Evolutionary conservation across 805 yeast genomes (phyloP), one percentile per base, ranked within the genome.

Genomic region (Metschnikowia chrysomelidarum): DNA sequence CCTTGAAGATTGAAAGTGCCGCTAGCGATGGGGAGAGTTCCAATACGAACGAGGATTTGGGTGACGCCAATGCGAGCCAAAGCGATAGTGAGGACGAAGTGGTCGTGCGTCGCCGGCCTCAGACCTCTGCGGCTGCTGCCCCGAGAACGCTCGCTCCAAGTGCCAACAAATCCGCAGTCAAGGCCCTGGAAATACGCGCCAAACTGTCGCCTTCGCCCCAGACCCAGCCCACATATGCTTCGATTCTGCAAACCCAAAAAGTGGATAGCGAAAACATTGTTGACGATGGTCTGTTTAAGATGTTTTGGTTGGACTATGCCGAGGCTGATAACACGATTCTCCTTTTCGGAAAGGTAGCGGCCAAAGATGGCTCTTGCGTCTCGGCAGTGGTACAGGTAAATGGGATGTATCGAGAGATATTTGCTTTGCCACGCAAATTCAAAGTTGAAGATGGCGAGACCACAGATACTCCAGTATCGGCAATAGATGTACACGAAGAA

Each of bases 281-380:
- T 14, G 44, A 41, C n/a, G 53, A 43, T 30, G 74, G 72, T 27
- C 47, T 69, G 1, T 73, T 88, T 54, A 75, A 76, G 49, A 79
- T 91, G 80, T 93, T 74, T 58, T 93, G 97, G 97, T 62, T 85
- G 19, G 98, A 93, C 59, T 88, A 80, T 57, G 71, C 83, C 16
- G 98, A 91, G 55, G 77, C 82, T 9, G 85, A 81, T 40, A 73
- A 73, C 47, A 62, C 79, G 0, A 61, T 93, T 31, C 57, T 86
- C 13, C 67, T 93, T 7, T 91, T 84, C 57, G 98, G 98, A 35
- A 87, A 88, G 54, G 73, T 83, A 9, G 69, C 73, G 38, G 69
- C 88, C 4, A 63, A 63, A 7, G 79, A 78, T 30, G 77, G 80
- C 4, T 63, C 69, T 7, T 57, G 75, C 17, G 83, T 81, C 4